These are phyloP conservation scores for Selaginella moellendorffii DNA, from an alignment of 75 land plant genomes.

Conservation along the genomic window DNA sequence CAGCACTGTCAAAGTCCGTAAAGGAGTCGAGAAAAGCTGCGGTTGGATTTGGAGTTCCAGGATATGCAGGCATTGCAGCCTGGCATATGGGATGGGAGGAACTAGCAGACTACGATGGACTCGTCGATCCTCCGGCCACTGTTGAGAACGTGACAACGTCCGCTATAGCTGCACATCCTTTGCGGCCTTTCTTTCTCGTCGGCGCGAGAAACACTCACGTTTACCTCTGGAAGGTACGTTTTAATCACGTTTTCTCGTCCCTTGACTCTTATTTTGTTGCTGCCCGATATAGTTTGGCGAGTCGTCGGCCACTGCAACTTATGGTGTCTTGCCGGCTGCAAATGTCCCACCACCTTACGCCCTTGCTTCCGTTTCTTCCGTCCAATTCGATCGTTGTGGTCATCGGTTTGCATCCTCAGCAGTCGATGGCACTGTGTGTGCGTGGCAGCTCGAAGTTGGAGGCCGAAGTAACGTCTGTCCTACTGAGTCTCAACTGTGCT, in stretches of 20 bases:
- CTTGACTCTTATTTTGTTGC: background rate
- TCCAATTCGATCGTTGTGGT: conserved; percentile 74
- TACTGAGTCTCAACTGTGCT: conserved; percentile 68
- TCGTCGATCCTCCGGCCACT: conserved; percentile 69
- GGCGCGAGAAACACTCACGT: conserved; percentile 87
- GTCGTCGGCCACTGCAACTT: conserved; percentile 73
- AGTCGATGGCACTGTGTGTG: conserved; percentile 77
- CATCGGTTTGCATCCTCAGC: conserved; percentile 82
- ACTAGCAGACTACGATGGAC: conserved; percentile 54
- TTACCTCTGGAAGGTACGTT: conserved; percentile 93
- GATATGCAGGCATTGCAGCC: conserved; percentile 86
- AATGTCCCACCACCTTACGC: conserved; percentile 94
- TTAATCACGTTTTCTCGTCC: no score
- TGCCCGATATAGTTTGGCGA: conserved; percentile 95
- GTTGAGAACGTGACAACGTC: conserved; percentile 51
- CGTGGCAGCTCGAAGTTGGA: conserved; percentile 97
- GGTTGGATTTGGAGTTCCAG: conserved; percentile 75
- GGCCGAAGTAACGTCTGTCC: conserved; percentile 79
- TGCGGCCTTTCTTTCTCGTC: conserved; percentile 66
- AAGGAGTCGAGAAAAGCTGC: conserved; percentile 52
- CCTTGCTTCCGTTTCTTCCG: conserved; percentile 66
- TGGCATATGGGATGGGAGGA: conserved; percentile 81
- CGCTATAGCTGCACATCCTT: conserved; percentile 75
- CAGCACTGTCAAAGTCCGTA: conserved; percentile 31
- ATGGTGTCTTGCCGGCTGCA: conserved; percentile 92